Conservation (phyloP, 306 rosid species). For the Cucumis hystrix region DNA sequence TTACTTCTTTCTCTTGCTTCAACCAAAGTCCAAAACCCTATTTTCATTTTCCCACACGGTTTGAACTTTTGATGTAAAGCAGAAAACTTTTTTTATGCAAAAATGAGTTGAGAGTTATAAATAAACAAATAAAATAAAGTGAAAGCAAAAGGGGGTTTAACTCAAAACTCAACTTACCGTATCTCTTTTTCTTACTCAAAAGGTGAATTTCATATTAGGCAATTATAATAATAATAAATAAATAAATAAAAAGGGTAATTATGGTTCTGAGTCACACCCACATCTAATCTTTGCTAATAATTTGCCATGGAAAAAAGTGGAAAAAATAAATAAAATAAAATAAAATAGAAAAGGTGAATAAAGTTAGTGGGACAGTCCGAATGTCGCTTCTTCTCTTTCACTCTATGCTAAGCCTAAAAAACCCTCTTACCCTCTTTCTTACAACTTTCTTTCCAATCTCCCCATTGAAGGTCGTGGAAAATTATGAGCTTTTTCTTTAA, state of each 20-base stretch:
- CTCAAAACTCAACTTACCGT: not conserved
- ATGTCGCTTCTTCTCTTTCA: constrained; percentile 51
- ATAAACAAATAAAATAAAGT: not conserved
- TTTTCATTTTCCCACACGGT: not conserved
- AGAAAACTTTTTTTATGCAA: too few species aligned
- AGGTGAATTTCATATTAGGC: too few species aligned
- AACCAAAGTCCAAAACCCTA: not conserved
- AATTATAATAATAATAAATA: too few species aligned
- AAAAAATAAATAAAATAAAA: constrained; percentile 3
- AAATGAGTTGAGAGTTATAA: too few species aligned
- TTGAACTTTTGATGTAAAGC: not conserved
- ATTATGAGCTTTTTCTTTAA: not conserved
- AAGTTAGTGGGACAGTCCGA: constrained; percentile 94
- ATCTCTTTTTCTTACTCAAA: not conserved
- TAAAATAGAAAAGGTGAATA: constrained; percentile 31
- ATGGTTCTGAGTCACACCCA: constrained; percentile 16
- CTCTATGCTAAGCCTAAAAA: not conserved
- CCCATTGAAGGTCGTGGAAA: not conserved
- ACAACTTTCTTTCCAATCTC: constrained; percentile 1
- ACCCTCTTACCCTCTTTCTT: not conserved
- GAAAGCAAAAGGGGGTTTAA: not conserved
- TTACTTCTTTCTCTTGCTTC: not conserved
- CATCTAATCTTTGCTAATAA: constrained; percentile 26
- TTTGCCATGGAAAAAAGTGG: constrained; percentile 17
- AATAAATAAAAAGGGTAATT: not conserved